phyloP scores from a whole-genome alignment of 2,329 filamentous ascomycete genomes.

The Lachnellula hyalina region DNA sequence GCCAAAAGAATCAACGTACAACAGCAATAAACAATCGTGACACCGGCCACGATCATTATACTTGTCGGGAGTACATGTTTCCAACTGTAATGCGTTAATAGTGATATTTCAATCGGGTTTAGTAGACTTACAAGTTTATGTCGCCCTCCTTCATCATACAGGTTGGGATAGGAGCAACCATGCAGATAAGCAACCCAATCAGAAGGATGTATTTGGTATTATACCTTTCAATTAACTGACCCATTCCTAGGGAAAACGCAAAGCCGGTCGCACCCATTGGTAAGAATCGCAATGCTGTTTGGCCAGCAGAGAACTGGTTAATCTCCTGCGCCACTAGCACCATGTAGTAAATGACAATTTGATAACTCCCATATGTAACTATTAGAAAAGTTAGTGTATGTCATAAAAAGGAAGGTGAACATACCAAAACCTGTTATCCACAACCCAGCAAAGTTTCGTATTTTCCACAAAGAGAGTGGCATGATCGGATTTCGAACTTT shows the following conservation, averaged over 20 bases:
- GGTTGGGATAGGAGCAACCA: no score
- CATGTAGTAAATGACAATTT: slow-evolving; percentile 39
- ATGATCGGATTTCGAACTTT: slow-evolving; percentile 41
- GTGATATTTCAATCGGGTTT: no score
- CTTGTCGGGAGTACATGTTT: slow-evolving; percentile 22
- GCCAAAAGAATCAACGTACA: slow-evolving; percentile 37
- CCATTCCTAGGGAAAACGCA: slow-evolving; percentile 33
- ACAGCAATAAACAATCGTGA: slow-evolving; percentile 38
- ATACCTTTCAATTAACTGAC: slow-evolving; percentile 28
- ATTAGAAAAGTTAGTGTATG: slow-evolving; percentile 35
- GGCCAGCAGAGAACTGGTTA: slow-evolving; percentile 34
- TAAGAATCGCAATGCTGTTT: slow-evolving; percentile 37
- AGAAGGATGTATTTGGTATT: no score
- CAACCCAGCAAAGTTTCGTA: slow-evolving; percentile 40
- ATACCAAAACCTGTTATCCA: slow-evolving; percentile 26
- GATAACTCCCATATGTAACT: slow-evolving; percentile 39
- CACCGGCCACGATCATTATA: slow-evolving; percentile 37
- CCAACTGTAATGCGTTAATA: no score
- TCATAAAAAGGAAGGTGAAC: slow-evolving; percentile 16
- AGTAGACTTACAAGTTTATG: no score
- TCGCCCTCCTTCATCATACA: no score
- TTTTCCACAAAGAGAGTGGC: slow-evolving; percentile 41
- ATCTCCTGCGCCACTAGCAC: slow-evolving; percentile 38
- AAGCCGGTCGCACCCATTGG: slow-evolving; percentile 38
- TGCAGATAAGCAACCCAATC: no score